These are phyloP conservation scores for Pythium sp. DNA, from an alignment of 352 stramenopile species.

Conservation along the genomic window DNA sequence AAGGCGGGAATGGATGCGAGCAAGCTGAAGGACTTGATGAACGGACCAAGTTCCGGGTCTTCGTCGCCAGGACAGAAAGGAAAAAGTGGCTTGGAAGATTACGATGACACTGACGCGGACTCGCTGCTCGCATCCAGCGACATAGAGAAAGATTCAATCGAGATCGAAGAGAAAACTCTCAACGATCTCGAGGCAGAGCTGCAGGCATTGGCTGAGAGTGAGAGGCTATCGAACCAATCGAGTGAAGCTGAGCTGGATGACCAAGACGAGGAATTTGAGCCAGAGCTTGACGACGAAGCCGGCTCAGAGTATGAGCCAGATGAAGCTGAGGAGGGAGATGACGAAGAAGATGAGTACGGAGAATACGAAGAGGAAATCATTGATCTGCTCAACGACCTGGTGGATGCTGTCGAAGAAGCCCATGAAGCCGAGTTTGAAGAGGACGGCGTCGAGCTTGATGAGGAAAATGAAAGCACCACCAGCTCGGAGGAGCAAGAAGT, in stretches of 20 bases:
- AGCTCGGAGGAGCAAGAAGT: slow-evolving; percentile 1
- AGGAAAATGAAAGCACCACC: slow-evolving; percentile 15
- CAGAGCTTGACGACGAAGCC: slow-evolving; percentile 17
- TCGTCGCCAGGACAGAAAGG: background rate
- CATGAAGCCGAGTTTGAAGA: background rate
- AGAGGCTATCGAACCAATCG: slow-evolving; percentile 1
- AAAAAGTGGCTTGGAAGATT: slow-evolving; percentile 6
- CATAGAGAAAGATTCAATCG: slow-evolving; percentile 8
- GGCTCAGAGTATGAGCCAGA: slow-evolving; percentile 13
- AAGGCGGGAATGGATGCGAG: slow-evolving; percentile 51
- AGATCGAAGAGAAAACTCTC: slow-evolving; percentile 14
- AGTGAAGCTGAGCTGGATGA: background rate
- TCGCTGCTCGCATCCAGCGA: slow-evolving; percentile 9
- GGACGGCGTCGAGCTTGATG: slow-evolving; percentile 10
- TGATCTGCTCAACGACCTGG: slow-evolving; percentile 25
- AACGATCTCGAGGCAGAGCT: slow-evolving; percentile 17
- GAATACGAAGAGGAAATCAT: slow-evolving; percentile 26
- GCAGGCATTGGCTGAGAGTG: background rate
- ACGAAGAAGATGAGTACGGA: slow-evolving; percentile 11
- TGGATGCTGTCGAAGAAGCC: slow-evolving; percentile 13
- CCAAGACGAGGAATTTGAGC: background rate
- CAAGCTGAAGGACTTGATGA: slow-evolving; percentile 39
- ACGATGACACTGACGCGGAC: slow-evolving; percentile 11
- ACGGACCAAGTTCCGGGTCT: slow-evolving; percentile 3
- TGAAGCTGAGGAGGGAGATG: slow-evolving; percentile 5